Conservation (phyloP, 352 stramenopile species). For the Phytophthora crassamura region DNA sequence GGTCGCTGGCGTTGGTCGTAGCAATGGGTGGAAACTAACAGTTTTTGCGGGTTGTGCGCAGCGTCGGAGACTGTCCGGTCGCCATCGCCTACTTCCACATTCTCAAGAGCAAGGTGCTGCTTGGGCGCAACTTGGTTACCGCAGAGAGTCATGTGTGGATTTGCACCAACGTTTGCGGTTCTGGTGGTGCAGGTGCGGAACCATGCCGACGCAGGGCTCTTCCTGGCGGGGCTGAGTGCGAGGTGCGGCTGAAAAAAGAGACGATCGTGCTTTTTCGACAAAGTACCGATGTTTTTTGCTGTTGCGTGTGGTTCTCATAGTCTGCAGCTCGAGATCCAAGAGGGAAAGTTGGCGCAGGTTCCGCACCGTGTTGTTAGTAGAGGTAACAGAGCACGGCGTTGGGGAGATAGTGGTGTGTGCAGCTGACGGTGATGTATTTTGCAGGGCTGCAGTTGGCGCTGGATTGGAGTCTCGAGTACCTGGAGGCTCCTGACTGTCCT, state of each 20-base stretch:
- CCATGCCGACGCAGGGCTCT: slow-evolving; percentile 53
- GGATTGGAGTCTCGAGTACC: slow-evolving; percentile 55
- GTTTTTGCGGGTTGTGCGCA: slow-evolving; percentile 13
- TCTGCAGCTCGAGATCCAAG: slow-evolving; percentile 52
- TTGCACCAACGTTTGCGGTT: slow-evolving; percentile 12
- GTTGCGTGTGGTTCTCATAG: slow-evolving; percentile 15
- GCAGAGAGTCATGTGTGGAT: neutral
- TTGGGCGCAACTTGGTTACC: neutral
- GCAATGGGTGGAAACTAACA: neutral
- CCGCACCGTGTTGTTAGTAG: slow-evolving; percentile 34
- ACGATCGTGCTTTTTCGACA: too few species aligned
- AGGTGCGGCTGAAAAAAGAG: slow-evolving; percentile 21
- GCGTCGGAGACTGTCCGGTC: slow-evolving; percentile 53
- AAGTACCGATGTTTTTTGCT: neutral
- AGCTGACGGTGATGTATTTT: slow-evolving; percentile 5
- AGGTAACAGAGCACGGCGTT: slow-evolving; percentile 21
- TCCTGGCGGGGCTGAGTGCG: slow-evolving; percentile 37
- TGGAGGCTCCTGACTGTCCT: slow-evolving; percentile 49
- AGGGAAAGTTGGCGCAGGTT: slow-evolving; percentile 38
- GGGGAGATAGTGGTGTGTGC: neutral
- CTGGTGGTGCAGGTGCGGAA: slow-evolving; percentile 37
- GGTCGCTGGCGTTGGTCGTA: neutral
- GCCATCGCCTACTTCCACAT: slow-evolving; percentile 68
- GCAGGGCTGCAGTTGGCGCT: slow-evolving; percentile 56
- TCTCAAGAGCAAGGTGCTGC: slow-evolving; percentile 52